Conservation (phyloP, 1,284 basidiomycete genomes). For the Flammula alnicola region DNA sequence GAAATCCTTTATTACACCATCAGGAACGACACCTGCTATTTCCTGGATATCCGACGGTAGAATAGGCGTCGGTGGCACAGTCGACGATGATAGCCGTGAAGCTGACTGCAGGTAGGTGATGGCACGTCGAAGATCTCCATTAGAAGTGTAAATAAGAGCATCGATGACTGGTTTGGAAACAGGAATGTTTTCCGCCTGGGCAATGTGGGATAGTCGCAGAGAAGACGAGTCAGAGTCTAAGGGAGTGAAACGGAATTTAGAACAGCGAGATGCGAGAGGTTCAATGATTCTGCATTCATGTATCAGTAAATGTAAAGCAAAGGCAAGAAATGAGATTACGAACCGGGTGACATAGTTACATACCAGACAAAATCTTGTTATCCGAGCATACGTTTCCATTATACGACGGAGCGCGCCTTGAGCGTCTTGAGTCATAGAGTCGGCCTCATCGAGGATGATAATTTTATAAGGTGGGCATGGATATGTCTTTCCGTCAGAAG, state of each 20-base stretch:
- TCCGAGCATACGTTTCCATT: conserved; percentile 98
- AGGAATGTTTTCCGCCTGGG: conserved; percentile 60
- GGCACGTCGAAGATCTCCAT: conserved; percentile 95
- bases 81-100: conserved; percentile 79
- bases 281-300: conserved; percentile 89
- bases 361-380: conserved; percentile 97
- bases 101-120: conserved; percentile 99
- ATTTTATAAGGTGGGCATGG: conserved; percentile 99
- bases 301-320: conserved; percentile 5
- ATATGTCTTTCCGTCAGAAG: conserved; percentile 84
- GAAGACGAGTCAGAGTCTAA: conserved; percentile 82
- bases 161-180: conserved; percentile 62
- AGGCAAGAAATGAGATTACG: conserved; percentile 22
- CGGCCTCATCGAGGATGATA: conserved; percentile 98
- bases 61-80: conserved; percentile 73
- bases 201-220: conserved; percentile 82
- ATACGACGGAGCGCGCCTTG: conserved; percentile 95
- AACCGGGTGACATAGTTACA: conserved; percentile 99
- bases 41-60: conserved; percentile 86
- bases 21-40: conserved; percentile 95
- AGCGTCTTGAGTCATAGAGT: conserved; percentile 99
- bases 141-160: conserved; percentile 80
- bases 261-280: conserved; percentile 97
- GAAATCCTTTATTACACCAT: conserved; percentile 72
- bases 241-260: conserved; percentile 98